Percentiles rank a stretch among this genome's conserved stretches.
These are phyloP conservation scores for Scalesia atractyloides DNA, from an alignment of 129 eudicot genomes.

Conservation along the genomic window DNA sequence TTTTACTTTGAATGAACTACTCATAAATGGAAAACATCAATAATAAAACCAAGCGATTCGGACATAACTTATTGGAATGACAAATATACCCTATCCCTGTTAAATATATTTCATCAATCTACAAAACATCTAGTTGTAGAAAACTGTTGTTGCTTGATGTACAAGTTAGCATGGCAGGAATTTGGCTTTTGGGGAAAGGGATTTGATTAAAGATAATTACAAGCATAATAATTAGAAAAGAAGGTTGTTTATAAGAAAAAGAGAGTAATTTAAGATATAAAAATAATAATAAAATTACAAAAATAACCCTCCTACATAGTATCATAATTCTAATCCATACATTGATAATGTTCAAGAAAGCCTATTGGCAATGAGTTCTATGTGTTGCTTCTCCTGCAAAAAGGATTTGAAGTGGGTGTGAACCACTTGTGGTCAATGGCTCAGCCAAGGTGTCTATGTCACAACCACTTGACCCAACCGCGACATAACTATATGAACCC, in stretches of 20 bases:
- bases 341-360: conserved; percentile 72
- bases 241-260: conserved; percentile 48
- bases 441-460: conserved; percentile 79
- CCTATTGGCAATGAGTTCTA: conserved; percentile 94
- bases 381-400: conserved; percentile 99
- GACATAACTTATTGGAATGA: not conserved
- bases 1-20: too few species aligned
- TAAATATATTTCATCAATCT: too few species aligned
- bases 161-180: too few species aligned
- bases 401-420: conserved; percentile 63
- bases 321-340: conserved; percentile 25
- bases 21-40: too few species aligned
- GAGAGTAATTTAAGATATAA: conserved; percentile 24
- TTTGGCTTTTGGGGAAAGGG: not conserved
- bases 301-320: conserved; percentile 32
- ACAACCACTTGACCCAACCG: conserved; percentile 78
- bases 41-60: not conserved
- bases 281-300: conserved; percentile 22
- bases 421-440: conserved; percentile 57
- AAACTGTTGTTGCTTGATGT: not conserved
- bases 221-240: conserved; percentile 32
- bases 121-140: too few species aligned
- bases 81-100: not conserved
- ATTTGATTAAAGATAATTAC: conserved; percentile 26
- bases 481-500: conserved; percentile 88